A percentile compares a stretch with the other conserved stretches of the same genome.
Evolutionary conservation across 1,284 basidiomycete genomes (phyloP).

Genomic region (Sphagnurus paluster): DNA sequence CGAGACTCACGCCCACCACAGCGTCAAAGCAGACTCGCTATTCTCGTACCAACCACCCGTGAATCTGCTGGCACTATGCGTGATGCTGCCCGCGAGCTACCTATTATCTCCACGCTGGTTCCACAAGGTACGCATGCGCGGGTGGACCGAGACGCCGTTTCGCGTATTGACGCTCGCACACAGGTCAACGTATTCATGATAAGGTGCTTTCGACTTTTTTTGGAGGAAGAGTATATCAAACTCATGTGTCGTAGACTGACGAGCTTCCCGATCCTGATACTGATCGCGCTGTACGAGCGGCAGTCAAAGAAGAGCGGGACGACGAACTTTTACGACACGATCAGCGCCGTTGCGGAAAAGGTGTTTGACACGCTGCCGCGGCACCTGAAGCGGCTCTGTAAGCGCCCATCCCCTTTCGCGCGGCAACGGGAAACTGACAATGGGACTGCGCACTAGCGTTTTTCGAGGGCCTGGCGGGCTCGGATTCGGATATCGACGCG

Average conservation of each 20-base stretch:
- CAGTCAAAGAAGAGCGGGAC: conserved; percentile 67
- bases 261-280: conserved; percentile 82
- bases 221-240: no score
- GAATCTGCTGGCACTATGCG: conserved; percentile 78
- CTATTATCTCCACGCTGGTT: conserved; percentile 79
- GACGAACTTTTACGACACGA: conserved; percentile 69
- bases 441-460: conserved; percentile 65
- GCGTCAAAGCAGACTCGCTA: conserved; percentile 84
- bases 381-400: conserved; percentile 70
- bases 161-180: neutral
- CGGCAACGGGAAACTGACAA: no score
- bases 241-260: conserved; percentile 54
- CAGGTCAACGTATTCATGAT: conserved; percentile 89
- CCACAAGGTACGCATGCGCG: conserved; percentile 61
- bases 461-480: conserved; percentile 78
- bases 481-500: conserved; percentile 72
- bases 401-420: no score
- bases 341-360: conserved; percentile 65
- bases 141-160: neutral
- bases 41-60: conserved; percentile 94
- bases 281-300: conserved; percentile 83
- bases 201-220: conserved; percentile 49
- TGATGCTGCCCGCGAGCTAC: conserved; percentile 84
- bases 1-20: conserved; percentile 25
- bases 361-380: conserved; percentile 74